phyloP scores from a whole-genome alignment of 2,329 filamentous ascomycete genomes.

The Raffaelea ambrosiae region DNA sequence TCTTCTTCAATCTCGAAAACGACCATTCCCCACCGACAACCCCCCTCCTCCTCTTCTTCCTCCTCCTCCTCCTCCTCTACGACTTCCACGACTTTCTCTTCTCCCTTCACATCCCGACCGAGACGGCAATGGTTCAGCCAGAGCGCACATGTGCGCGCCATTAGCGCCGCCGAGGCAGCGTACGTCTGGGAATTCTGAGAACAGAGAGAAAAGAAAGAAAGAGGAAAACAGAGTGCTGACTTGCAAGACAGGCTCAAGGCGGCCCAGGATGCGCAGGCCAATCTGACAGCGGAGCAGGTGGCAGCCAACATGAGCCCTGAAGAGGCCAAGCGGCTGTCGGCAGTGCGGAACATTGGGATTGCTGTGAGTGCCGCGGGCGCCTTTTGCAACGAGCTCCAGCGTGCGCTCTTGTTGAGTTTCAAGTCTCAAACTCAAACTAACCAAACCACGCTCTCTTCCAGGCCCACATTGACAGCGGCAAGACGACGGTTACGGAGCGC shows the following conservation, averaged over 20 bases:
- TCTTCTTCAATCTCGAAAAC: no score
- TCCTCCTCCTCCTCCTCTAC: not conserved
- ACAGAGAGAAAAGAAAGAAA: not conserved
- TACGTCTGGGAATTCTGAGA: slow-evolving; percentile 20
- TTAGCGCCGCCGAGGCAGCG: slow-evolving; percentile 29
- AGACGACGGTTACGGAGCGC: slow-evolving; percentile 93
- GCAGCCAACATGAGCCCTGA: slow-evolving; percentile 72
- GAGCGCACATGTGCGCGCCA: slow-evolving; percentile 23
- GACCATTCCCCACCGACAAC: no score
- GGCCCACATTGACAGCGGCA: slow-evolving; percentile 98
- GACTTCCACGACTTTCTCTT: not conserved
- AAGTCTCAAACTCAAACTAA: no score
- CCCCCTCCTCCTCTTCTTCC: not conserved
- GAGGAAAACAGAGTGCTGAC: not conserved
- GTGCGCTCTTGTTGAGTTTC: no score
- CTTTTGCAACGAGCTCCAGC: no score
- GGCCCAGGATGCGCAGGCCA: slow-evolving; percentile 41
- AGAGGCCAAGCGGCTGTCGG: slow-evolving; percentile 69
- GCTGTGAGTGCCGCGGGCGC: slow-evolving; percentile 50
- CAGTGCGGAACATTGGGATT: slow-evolving; percentile 95
- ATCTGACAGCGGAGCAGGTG: slow-evolving; percentile 50
- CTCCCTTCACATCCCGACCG: slow-evolving; percentile 11
- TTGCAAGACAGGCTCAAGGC: slow-evolving; percentile 36
- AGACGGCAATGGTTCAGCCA: slow-evolving; percentile 29
- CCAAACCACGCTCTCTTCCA: slow-evolving; percentile 22